phyloP scores from a whole-genome alignment of 2,329 filamentous ascomycete genomes.

The Penicillium sp. region DNA sequence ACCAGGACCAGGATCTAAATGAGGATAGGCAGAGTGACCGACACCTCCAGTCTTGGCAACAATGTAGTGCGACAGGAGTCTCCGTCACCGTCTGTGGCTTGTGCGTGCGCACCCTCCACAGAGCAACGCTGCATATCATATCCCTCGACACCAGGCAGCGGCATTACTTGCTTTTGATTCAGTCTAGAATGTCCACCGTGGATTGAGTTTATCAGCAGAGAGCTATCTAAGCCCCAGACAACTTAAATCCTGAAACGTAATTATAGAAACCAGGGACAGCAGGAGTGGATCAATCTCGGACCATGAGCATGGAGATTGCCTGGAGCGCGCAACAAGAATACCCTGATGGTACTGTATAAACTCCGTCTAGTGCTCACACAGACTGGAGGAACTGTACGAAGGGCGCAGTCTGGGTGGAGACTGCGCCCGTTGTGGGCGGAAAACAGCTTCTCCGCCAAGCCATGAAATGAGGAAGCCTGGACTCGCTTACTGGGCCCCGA shows the following conservation, averaged over 20 bases:
- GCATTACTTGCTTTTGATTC: neutral
- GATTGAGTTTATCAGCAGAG: constrained; percentile 2
- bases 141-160: neutral
- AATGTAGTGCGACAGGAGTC: neutral
- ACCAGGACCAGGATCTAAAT: neutral
- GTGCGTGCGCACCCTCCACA: neutral
- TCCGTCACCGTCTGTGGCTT: neutral
- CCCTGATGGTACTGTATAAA: no score
- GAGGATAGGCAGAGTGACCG: neutral
- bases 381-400: neutral
- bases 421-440: neutral
- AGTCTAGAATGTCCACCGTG: neutral
- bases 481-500: neutral
- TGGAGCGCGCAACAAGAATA: no score
- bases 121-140: neutral
- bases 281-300: neutral
- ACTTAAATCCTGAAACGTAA: constrained; percentile 9
- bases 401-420: neutral
- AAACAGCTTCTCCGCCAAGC: constrained; percentile 17
- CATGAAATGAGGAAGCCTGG: constrained; percentile 21
- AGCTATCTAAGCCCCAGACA: constrained; percentile 11
- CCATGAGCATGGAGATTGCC: neutral
- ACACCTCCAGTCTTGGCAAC: neutral
- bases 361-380: no score
- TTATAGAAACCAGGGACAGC: constrained; percentile 13